Evolutionary conservation across 768 basidiomycete genomes (phyloP).

Genomic region (Chalciporus chontae): DNA sequence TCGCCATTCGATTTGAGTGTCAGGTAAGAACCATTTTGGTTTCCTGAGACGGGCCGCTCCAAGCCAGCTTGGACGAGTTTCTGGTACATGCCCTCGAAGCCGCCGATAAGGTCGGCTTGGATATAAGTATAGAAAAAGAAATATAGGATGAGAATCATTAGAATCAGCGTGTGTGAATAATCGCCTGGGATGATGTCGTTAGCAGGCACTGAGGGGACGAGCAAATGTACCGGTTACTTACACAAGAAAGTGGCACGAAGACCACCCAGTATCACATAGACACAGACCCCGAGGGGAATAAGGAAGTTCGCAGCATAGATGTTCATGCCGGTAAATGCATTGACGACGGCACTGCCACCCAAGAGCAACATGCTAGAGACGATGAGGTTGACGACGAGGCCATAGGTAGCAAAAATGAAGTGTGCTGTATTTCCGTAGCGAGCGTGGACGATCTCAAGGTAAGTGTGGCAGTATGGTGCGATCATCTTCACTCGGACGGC

Average conservation of each 20-base stretch:
- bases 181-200: conserved; percentile 16
- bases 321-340: conserved; percentile 39
- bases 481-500: conserved; percentile 32
- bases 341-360: conserved; percentile 37
- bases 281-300: conserved; percentile 38
- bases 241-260: conserved; percentile 34
- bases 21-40: conserved; percentile 35
- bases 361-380: conserved; percentile 36
- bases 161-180: conserved; percentile 34
- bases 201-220: no score
- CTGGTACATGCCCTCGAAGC: conserved; percentile 34
- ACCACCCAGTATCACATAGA: conserved; percentile 36
- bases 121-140: conserved; percentile 34
- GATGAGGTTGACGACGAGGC: conserved; percentile 25
- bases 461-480: conserved; percentile 34
- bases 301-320: conserved; percentile 38
- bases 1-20: conserved; percentile 34
- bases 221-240: conserved; percentile 5
- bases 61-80: conserved; percentile 30
- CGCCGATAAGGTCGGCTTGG: conserved; percentile 34
- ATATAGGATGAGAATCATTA: conserved; percentile 34
- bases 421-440: conserved; percentile 29
- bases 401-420: conserved; percentile 24
- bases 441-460: conserved; percentile 34
- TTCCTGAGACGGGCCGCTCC: conserved; percentile 32